Percentiles rank a stretch among this genome's conserved stretches.
phyloP scores from a whole-genome alignment of 768 basidiomycete genomes.

The Cystoderma amianthinum region DNA sequence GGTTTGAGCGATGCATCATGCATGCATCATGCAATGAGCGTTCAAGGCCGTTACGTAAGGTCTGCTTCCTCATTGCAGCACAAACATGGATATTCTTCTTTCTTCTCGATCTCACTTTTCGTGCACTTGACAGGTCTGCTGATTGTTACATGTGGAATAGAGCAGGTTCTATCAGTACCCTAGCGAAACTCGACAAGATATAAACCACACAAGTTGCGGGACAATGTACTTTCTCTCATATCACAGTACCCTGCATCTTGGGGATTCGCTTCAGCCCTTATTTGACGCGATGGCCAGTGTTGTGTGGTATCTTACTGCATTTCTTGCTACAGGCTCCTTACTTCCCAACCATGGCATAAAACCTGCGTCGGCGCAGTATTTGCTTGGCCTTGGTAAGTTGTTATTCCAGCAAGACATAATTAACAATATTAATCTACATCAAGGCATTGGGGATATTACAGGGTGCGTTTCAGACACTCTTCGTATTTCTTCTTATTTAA shows the following conservation, averaged over 20 bases:
- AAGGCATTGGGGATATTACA: conserved; percentile 70
- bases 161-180: too few relatives aligned
- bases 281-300: conserved; percentile 29
- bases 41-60: too few relatives aligned
- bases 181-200: too few relatives aligned
- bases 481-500: conserved; percentile 7
- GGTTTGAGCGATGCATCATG: too few relatives aligned
- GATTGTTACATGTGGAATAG: too few relatives aligned
- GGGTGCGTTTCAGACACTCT: conserved; percentile 34
- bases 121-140: too few relatives aligned
- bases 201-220: too few relatives aligned
- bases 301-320: conserved; percentile 35
- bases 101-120: too few relatives aligned
- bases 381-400: conserved; percentile 50
- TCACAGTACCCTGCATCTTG: conserved; percentile 25
- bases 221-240: conserved; percentile 26
- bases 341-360: conserved; percentile 23
- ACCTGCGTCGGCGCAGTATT: conserved; percentile 35
- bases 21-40: too few relatives aligned
- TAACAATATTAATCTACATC: neutral
- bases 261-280: conserved; percentile 26
- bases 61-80: too few relatives aligned
- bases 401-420: conserved; percentile 2
- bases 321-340: conserved; percentile 27
- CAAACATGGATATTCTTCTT: too few relatives aligned